phyloP scores from a whole-genome alignment of 495 filamentous ascomycete species.

The Jackrogersella multiformis region DNA sequence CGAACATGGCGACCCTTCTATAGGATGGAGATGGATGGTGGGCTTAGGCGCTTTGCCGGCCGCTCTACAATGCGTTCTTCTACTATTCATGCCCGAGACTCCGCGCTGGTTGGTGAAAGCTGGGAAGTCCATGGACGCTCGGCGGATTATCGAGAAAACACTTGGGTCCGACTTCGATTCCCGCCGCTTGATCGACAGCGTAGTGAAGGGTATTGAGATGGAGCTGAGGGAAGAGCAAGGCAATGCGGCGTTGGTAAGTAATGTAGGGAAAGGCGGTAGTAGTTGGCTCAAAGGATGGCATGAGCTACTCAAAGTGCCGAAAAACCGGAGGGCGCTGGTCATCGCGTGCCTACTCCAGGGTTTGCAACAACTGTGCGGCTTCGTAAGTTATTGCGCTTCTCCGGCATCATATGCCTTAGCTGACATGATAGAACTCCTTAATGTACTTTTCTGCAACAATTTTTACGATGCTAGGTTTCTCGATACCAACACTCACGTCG shows the following conservation, averaged over 20 bases:
- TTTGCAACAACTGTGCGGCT: conserved; percentile 90
- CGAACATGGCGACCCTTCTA: conserved; percentile 55
- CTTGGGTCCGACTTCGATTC: conserved; percentile 62
- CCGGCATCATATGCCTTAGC: background rate
- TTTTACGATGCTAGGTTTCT: conserved; percentile 81
- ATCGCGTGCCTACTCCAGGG: conserved; percentile 89
- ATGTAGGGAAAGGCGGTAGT: conserved; percentile 37
- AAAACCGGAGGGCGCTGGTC: conserved; percentile 78
- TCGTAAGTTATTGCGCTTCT: conserved; percentile 61
- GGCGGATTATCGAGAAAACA: conserved; percentile 68
- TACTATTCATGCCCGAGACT: conserved; percentile 80
- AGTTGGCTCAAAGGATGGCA: conserved; percentile 56
- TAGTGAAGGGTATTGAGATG: conserved; percentile 71
- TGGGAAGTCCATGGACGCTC: conserved; percentile 66
- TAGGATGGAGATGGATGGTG: conserved; percentile 90
- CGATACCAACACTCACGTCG: conserved; percentile 80
- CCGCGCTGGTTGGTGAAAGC: conserved; percentile 85
- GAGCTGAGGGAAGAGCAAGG: conserved; percentile 75
- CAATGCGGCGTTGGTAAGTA: conserved; percentile 47
- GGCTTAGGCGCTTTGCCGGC: conserved; percentile 85
- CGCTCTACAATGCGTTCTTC: conserved; percentile 69
- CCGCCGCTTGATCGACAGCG: conserved; percentile 59
- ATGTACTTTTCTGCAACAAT: conserved; percentile 98
- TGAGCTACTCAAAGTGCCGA: conserved; percentile 66
- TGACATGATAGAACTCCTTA: conserved; percentile 72